Evolutionary conservation across 306 rosid genomes (phyloP).

Genomic region (Neltuma alba): DNA sequence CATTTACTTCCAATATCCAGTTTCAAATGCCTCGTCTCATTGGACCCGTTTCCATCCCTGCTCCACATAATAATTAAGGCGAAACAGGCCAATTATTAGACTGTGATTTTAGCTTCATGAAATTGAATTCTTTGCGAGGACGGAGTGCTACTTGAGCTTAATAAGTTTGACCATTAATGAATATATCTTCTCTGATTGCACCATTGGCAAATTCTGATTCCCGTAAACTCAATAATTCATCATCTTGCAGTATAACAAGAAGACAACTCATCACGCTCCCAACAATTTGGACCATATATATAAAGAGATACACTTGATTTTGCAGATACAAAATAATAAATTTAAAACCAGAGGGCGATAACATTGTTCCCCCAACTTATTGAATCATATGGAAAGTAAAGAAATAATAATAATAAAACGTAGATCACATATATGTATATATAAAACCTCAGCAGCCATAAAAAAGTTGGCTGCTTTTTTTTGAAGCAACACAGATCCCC

Average conservation of each 20-base stretch:
- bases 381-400: background rate
- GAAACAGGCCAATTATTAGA: background rate
- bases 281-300: constrained; percentile 17
- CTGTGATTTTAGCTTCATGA: background rate
- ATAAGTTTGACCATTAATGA: background rate
- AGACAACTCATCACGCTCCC: background rate
- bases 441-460: background rate
- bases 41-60: too few relatives aligned
- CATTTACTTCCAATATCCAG: too few relatives aligned
- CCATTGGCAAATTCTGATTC: background rate
- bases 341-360: background rate
- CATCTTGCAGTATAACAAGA: background rate
- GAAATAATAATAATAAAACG: background rate
- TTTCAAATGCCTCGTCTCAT: too few relatives aligned
- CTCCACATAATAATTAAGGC: too few relatives aligned
- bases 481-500: too few relatives aligned
- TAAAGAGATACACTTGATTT: background rate
- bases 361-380: constrained; percentile 6
- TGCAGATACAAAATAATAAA: background rate
- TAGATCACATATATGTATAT: background rate
- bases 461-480: background rate
- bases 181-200: background rate
- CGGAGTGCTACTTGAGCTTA: background rate
- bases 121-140: background rate
- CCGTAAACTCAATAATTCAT: background rate